phyloP scores from a whole-genome alignment of 306 rosid genomes.

The Nissolia schottii region DNA sequence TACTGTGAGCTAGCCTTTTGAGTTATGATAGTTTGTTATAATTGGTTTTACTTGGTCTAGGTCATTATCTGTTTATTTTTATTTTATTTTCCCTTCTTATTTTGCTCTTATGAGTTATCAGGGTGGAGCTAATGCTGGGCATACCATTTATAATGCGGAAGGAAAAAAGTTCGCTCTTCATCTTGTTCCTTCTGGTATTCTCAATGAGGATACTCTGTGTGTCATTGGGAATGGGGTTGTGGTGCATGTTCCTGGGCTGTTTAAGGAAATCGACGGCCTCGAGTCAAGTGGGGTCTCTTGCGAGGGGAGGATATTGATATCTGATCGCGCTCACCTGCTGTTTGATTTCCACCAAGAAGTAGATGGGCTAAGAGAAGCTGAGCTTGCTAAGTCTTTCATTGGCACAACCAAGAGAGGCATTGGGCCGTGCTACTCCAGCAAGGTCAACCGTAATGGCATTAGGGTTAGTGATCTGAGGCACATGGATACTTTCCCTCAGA shows the following conservation, averaged over 20 bases:
- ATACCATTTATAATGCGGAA: constrained; percentile 90
- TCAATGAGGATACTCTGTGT: constrained; percentile 83
- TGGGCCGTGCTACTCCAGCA: constrained; percentile 93
- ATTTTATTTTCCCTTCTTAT: not conserved
- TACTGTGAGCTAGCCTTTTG: not conserved
- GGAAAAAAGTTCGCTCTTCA: constrained; percentile 97
- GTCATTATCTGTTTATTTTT: not conserved
- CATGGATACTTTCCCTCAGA: constrained; percentile 86
- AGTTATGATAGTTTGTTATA: not conserved
- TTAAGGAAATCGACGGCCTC: constrained; percentile 78
- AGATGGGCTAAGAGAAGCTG: constrained; percentile 90
- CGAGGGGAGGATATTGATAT: constrained; percentile 81
- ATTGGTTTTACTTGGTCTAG: not conserved
- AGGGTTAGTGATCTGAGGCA: constrained; percentile 84
- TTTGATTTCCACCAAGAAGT: constrained; percentile 92
- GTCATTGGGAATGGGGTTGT: constrained; percentile 97
- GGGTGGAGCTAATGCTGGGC: constrained; percentile 99
- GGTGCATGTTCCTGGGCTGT: constrained; percentile 82
- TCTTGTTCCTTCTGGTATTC: constrained; percentile 93
- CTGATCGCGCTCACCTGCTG: constrained; percentile 88
- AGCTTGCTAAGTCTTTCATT: constrained; percentile 86
- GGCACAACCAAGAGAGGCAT: constrained; percentile 99
- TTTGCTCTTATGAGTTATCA: constrained; percentile 21
- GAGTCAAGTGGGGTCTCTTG: constrained; percentile 82
- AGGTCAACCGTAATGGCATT: constrained; percentile 83